Evolutionary conservation across 805 yeast genomes (phyloP).

Genomic region (Myxozyma geophila): DNA sequence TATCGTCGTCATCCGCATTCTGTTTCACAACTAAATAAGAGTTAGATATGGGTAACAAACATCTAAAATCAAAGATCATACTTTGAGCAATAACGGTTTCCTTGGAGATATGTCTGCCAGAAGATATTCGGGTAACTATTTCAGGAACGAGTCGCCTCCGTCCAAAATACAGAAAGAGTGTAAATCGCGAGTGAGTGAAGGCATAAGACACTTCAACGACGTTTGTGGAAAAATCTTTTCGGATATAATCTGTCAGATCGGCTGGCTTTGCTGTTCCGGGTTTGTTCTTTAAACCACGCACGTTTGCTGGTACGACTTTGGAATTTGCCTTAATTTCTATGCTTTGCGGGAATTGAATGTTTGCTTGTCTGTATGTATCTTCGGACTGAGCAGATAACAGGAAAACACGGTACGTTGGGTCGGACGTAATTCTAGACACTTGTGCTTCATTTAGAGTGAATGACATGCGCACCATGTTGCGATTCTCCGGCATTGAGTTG

Average conservation of each 20-base stretch:
- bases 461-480: slow-evolving; percentile 15
- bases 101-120: slow-evolving; percentile 58
- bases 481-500: slow-evolving; percentile 13
- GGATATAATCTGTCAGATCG: slow-evolving; percentile 63
- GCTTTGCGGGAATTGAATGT: slow-evolving; percentile 70
- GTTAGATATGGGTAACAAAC: neutral
- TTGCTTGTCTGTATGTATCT: slow-evolving; percentile 33
- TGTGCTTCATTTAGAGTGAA: slow-evolving; percentile 56
- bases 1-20: slow-evolving; percentile 68
- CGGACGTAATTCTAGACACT: slow-evolving; percentile 45
- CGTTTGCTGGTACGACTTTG: slow-evolving; percentile 54
- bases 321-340: slow-evolving; percentile 69
- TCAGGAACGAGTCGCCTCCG: slow-evolving; percentile 51
- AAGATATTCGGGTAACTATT: slow-evolving; percentile 50
- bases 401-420: slow-evolving; percentile 49
- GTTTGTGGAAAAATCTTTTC: slow-evolving; percentile 44
- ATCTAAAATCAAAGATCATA: slow-evolving; percentile 19
- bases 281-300: slow-evolving; percentile 75
- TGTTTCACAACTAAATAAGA: slow-evolving; percentile 31
- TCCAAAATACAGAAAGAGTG: slow-evolving; percentile 64
- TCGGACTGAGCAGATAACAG: slow-evolving; percentile 54
- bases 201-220: slow-evolving; percentile 61
- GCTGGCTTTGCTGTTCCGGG: slow-evolving; percentile 84
- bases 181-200: slow-evolving; percentile 56
- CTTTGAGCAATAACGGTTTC: slow-evolving; percentile 58